Percentiles rank a stretch among this genome's conserved stretches.
Evolutionary conservation across 352 stramenopile species (phyloP).

Genomic region (Achlya hypogyna): DNA sequence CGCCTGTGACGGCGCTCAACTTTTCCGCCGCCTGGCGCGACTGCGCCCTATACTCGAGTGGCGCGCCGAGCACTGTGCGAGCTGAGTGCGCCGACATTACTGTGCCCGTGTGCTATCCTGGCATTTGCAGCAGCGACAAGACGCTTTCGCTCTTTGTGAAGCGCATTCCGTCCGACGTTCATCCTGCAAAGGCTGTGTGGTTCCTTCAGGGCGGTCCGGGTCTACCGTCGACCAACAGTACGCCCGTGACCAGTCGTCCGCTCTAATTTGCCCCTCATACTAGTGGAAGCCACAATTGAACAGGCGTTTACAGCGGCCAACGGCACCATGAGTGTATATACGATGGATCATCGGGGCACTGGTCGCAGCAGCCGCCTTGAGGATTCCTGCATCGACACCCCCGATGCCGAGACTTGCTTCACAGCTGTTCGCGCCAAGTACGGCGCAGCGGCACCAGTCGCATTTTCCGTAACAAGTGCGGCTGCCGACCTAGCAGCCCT

Average conservation of each 20-base stretch:
- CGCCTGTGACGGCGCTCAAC: no score
- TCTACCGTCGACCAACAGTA: conserved; percentile 7
- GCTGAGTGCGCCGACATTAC: conserved; percentile 48
- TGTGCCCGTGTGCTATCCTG: conserved; percentile 62
- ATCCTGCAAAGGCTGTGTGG: background rate
- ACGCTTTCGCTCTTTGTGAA: conserved; percentile 43
- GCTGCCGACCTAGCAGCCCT: conserved; percentile 29
- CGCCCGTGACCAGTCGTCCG: background rate
- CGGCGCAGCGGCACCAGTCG: conserved; percentile 20
- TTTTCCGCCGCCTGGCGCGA: no score
- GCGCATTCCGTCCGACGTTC: background rate
- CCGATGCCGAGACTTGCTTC: conserved; percentile 27
- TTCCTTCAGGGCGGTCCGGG: conserved; percentile 19
- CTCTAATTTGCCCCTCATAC: background rate
- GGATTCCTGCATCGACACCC: conserved; percentile 15
- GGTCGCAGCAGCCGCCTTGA: conserved; percentile 28
- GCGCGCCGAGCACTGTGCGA: background rate
- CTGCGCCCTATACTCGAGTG: no score
- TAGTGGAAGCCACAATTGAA: conserved; percentile 7
- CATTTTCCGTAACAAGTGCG: conserved; percentile 38
- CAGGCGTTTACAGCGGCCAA: conserved; percentile 5
- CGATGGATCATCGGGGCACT: conserved; percentile 36
- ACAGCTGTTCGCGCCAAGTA: conserved; percentile 24
- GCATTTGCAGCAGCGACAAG: conserved; percentile 47
- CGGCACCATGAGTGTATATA: conserved; percentile 38